Evolutionary conservation across 1,139 yeast genomes (phyloP).

Genomic region (Debaryomyces robertsiae): DNA sequence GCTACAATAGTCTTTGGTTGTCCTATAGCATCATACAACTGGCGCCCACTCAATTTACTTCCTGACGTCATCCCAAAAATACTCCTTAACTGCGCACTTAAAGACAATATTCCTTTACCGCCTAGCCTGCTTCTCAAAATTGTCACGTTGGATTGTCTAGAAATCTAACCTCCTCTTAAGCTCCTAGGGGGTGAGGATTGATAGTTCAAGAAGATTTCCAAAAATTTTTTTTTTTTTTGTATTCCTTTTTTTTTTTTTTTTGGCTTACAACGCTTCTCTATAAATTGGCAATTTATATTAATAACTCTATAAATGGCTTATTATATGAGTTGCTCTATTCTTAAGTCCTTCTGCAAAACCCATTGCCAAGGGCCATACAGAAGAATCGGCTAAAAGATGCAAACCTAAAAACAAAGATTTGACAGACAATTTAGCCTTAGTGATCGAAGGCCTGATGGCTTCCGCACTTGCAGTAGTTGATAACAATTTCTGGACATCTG

Average conservation of each 20-base stretch:
- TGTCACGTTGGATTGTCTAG: conserved; percentile 3
- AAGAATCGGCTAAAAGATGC: conserved; percentile 74
- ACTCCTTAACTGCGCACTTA: background rate
- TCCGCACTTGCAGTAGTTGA: conserved; percentile 34
- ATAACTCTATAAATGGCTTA: conserved; percentile 7
- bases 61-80: conserved; percentile 2
- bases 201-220: background rate
- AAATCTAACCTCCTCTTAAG: background rate
- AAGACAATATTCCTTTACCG: conserved; percentile 1
- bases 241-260: conserved; percentile 3
- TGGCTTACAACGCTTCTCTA: background rate
- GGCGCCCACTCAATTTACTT: conserved; percentile 56
- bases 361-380: conserved; percentile 79
- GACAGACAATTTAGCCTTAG: conserved; percentile 52
- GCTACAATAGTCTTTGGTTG: conserved; percentile 86
- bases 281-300: conserved; percentile 4
- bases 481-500: conserved; percentile 20
- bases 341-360: conserved; percentile 76
- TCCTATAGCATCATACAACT: conserved; percentile 68
- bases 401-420: conserved; percentile 68
- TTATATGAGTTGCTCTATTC: conserved; percentile 54
- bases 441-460: conserved; percentile 37
- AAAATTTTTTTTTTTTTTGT: conserved; percentile 6
- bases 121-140: background rate
- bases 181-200: too few species aligned